phyloP scores from a whole-genome alignment of 805 yeast genomes.

The Metschnikowia aberdeeniae region DNA sequence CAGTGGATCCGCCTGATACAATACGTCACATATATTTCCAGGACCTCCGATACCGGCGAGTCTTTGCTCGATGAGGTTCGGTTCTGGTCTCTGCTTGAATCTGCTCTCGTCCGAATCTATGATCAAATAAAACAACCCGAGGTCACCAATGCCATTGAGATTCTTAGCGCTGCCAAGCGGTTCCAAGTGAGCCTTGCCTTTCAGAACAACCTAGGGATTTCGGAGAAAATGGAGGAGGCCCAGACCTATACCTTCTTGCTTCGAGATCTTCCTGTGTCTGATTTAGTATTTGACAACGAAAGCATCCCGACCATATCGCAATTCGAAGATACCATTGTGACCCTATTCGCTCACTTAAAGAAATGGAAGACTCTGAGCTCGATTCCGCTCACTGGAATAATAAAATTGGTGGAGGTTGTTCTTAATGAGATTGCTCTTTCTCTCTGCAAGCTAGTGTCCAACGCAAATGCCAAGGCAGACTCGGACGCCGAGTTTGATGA shows the following conservation, averaged over 20 bases:
- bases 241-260: conserved; percentile 58
- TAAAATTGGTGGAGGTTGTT: conserved; percentile 62
- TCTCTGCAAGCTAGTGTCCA: conserved; percentile 36
- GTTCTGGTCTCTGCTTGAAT: conserved; percentile 75
- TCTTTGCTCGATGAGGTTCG: conserved; percentile 58
- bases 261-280: conserved; percentile 66
- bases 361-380: conserved; percentile 49
- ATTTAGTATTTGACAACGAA: conserved; percentile 31
- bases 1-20: conserved; percentile 69
- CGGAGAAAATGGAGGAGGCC: conserved; percentile 49
- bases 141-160: conserved; percentile 52
- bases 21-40: conserved; percentile 48
- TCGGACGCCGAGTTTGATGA: conserved; percentile 6
- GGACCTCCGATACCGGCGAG: conserved; percentile 53
- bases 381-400: conserved; percentile 63
- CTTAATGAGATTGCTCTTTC: conserved; percentile 52
- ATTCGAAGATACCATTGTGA: conserved; percentile 42
- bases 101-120: conserved; percentile 50
- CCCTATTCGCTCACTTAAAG: conserved; percentile 59
- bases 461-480: conserved; percentile 39
- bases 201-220: conserved; percentile 65
- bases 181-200: conserved; percentile 76
- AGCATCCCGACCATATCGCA: conserved; percentile 29
- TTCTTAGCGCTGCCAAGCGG: conserved; percentile 67
- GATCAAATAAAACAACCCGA: conserved; percentile 54